Evolutionary conservation across 2,329 filamentous ascomycete genomes (phyloP), one percentile per base, ranked within the genome.

Genomic region (Diaporthe velutina): DNA sequence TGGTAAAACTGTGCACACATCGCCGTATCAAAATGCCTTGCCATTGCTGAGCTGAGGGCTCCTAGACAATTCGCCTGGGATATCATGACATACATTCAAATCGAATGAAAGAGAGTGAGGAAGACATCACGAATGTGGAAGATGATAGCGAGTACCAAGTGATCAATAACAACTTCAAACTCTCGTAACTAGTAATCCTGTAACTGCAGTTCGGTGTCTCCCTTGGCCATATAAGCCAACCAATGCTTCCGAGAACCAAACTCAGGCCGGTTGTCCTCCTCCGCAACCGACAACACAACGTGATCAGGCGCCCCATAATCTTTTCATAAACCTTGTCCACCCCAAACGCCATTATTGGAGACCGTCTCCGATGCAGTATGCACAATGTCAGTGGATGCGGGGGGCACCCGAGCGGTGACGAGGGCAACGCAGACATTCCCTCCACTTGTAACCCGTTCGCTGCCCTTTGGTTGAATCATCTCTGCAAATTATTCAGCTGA

Each of bases 311-410:
- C 33, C n/a, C 45, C 22, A 19, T 22, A 19, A 38, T 12, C 19
- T 38, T 48, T 33, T 52, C 45, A 38, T 40, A 40, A 52, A 12
- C 64, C 30, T 7, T 52, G 22, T 52, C 64, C 64, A 67, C 22
- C 64, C 64, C 33, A 38, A 67, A 67, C 64, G 64, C 64, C 64
- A 38, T 22, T 30, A 67, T 28, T 67, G 64, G 33, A 67, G 45
- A 67, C 64, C 64, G n/a, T 25, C 64, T 67, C 64, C 45, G 45
- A 67, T 67, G 64, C 64, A 67, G 42, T 38, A 67, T 67, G 64
- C 64, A 22, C n/a, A 38, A 28, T 52, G 64, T 28, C 64, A 67
- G n/a, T 52, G 52, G 33, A 67, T 52, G 15, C 22, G 13, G 64
- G 33, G 40, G 10, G 28, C 60, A 33, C 10, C 17, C 9, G 15